Conservation (phyloP, 306 rosid genomes). For the Phaseolus lunatus region DNA sequence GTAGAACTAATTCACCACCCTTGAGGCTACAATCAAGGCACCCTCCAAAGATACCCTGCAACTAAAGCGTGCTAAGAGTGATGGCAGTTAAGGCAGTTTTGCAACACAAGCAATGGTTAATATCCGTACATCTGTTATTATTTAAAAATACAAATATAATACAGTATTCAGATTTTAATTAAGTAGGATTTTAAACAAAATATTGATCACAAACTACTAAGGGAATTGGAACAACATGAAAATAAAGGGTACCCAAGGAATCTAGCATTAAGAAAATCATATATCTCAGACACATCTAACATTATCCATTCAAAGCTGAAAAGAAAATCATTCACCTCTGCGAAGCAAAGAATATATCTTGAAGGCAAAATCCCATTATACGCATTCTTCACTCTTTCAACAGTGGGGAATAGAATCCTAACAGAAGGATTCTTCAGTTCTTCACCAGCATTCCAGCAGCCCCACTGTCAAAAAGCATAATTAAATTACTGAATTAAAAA, state of each 20-base stretch:
- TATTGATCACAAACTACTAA: constrained; percentile 18
- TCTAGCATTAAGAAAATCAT: not conserved
- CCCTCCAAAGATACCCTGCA: too few species aligned
- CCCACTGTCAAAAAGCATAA: constrained; percentile 72
- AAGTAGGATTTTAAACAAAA: constrained; percentile 6
- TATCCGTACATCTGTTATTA: not conserved
- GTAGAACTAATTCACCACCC: too few species aligned
- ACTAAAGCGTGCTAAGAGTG: too few species aligned
- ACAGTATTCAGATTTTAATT: constrained; percentile 19
- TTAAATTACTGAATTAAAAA: constrained; percentile 40
- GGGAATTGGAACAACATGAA: too few species aligned
- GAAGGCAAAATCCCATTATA: constrained; percentile 67
- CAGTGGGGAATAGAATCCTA: constrained; percentile 74
- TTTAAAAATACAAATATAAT: constrained; percentile 26
- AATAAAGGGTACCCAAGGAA: constrained; percentile 27
- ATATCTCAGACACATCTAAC: constrained; percentile 2
- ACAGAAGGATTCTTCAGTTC: constrained; percentile 76
- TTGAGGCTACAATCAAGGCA: too few species aligned
- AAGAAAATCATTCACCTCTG: constrained; percentile 64
- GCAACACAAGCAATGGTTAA: not conserved
- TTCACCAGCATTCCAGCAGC: constrained; percentile 75
- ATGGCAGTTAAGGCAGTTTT: too few species aligned
- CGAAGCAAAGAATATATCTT: constrained; percentile 75
- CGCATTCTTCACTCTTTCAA: constrained; percentile 70
- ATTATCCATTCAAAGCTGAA: constrained; percentile 32